phyloP scores from a whole-genome alignment of 148 eudicot species.

The Beta vulgaris region DNA sequence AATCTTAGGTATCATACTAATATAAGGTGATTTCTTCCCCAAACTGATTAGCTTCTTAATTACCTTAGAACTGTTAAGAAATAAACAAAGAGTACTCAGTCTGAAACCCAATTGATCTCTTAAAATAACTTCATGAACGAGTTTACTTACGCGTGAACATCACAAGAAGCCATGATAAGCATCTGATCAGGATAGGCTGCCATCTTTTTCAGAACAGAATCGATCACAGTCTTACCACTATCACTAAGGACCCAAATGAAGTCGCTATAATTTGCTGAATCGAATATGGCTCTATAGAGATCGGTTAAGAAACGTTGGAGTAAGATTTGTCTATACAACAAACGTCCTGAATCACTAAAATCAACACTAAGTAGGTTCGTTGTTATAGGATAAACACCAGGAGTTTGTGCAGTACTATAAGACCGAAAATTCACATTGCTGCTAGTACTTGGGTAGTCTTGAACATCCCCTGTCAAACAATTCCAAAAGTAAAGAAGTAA shows the following conservation, averaged over 20 bases:
- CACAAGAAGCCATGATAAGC: neutral
- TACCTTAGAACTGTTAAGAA: neutral
- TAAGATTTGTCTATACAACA: neutral
- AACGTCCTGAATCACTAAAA: neutral
- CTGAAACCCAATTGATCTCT: too few relatives aligned
- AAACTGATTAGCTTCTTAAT: conserved; percentile 21
- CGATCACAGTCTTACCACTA: neutral
- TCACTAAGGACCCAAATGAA: neutral
- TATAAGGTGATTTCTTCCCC: neutral
- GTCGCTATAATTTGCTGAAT: neutral
- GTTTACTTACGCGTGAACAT: neutral
- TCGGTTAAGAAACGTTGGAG: neutral
- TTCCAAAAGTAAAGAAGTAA: too few relatives aligned
- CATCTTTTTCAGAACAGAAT: neutral
- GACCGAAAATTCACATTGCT: neutral
- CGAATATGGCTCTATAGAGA: neutral
- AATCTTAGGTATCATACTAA: neutral
- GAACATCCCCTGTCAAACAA: neutral
- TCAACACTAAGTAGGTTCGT: neutral
- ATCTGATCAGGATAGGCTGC: neutral
- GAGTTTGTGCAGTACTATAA: neutral
- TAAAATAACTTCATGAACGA: too few relatives aligned
- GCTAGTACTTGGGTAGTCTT: neutral
- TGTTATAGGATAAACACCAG: neutral
- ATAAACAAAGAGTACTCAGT: neutral